phyloP scores from a whole-genome alignment of 106 monocot genomes.

The Alisma plantagoaquatica region DNA sequence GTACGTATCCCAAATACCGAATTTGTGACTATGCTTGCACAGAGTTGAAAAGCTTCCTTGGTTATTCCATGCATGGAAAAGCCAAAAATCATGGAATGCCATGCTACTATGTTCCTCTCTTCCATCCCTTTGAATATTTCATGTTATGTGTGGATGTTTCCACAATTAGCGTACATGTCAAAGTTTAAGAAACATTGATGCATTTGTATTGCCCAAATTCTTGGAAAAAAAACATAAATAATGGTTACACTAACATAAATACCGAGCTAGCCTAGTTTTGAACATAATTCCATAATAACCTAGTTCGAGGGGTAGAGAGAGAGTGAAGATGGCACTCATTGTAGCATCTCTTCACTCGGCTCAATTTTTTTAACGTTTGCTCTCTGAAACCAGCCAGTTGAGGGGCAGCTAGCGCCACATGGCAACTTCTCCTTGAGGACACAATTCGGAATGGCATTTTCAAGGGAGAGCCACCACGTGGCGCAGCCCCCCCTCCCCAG shows the following conservation, averaged over 20 bases:
- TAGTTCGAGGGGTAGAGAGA: too few relatives aligned
- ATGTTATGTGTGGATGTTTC: slow-evolving; percentile 25
- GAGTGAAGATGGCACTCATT: too few relatives aligned
- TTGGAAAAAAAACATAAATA: slow-evolving; percentile 10
- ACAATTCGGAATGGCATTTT: too few relatives aligned
- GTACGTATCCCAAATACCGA: slow-evolving; percentile 3
- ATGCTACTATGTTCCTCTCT: slow-evolving; percentile 36
- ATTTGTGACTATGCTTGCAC: slow-evolving; percentile 30
- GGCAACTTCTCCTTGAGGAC: too few relatives aligned
- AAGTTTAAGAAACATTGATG: slow-evolving; percentile 26
- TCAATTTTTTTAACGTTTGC: too few relatives aligned
- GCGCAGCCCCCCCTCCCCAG: too few relatives aligned
- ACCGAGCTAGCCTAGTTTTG: slow-evolving; percentile 35
- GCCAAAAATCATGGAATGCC: slow-evolving; percentile 55
- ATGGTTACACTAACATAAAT: slow-evolving; percentile 36
- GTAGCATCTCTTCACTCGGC: too few relatives aligned
- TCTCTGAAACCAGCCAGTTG: too few relatives aligned
- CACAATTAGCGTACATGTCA: slow-evolving; percentile 70
- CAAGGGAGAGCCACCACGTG: too few relatives aligned
- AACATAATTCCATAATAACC: too few relatives aligned
- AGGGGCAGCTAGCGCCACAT: too few relatives aligned
- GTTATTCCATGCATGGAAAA: slow-evolving; percentile 41
- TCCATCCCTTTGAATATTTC: slow-evolving; percentile 34
- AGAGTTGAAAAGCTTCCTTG: slow-evolving; percentile 28
- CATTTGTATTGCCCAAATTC: not conserved